A percentile compares a stretch with the other conserved stretches of the same genome.
phyloP scores from a whole-genome alignment of 2,329 filamentous ascomycete species.

The Penicillium palitans region DNA sequence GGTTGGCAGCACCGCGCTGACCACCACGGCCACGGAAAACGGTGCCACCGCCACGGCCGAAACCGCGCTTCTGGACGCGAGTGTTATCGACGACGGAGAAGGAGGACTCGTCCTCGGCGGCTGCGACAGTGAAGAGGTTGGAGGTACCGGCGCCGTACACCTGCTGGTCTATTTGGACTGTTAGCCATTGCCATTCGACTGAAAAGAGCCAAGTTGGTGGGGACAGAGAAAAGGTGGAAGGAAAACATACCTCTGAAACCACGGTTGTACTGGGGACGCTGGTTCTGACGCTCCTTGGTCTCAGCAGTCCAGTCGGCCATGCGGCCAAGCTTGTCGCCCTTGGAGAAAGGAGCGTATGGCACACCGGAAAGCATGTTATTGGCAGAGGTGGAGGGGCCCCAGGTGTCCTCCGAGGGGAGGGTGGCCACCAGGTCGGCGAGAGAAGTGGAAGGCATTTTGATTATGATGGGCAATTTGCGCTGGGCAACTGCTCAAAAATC shows the following conservation, averaged over 20 bases:
- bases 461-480: constrained; percentile 15
- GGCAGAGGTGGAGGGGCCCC: constrained; percentile 79
- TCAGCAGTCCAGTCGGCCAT: constrained; percentile 98
- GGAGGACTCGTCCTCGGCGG: constrained; percentile 90
- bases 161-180: constrained; percentile 71
- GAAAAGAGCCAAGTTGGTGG: background rate
- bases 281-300: constrained; percentile 71
- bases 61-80: constrained; percentile 81
- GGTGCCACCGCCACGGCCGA: constrained; percentile 80
- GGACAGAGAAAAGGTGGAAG: constrained; percentile 2
- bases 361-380: constrained; percentile 93
- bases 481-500: constrained; percentile 15
- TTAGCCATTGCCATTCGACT: constrained; percentile 11
- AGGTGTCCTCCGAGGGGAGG: constrained; percentile 74
- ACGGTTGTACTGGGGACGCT: constrained; percentile 84
- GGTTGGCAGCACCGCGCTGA: constrained; percentile 73
- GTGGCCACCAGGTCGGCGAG: constrained; percentile 68
- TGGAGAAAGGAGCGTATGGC: constrained; percentile 96
- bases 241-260: constrained; percentile 76
- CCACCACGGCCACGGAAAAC: constrained; percentile 74
- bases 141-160: constrained; percentile 90
- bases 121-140: constrained; percentile 84
- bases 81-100: constrained; percentile 98
- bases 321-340: constrained; percentile 96
- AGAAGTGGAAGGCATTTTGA: constrained; percentile 54